Conservation (phyloP, 192 early-diverging fungal genomes). For the Cetraspora pellucida region DNA sequence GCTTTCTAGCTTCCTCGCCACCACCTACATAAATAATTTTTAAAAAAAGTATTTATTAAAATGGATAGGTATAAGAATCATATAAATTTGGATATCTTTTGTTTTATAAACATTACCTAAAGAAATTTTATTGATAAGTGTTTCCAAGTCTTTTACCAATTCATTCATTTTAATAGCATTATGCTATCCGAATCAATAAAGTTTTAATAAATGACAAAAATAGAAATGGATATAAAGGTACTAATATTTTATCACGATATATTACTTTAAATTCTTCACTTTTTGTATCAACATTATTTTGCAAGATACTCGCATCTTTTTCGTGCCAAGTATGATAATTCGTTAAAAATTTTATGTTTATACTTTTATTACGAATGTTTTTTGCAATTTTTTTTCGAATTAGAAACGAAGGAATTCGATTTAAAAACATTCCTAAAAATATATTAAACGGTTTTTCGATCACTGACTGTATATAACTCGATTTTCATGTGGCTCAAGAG, state of each 20-base stretch:
- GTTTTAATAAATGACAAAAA: background rate
- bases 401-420: background rate
- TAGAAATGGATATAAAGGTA: background rate
- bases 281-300: slow-evolving; percentile 69
- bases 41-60: background rate
- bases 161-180: slow-evolving; percentile 70
- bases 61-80: background rate
- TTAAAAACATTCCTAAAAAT: no score
- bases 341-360: background rate
- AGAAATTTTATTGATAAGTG: slow-evolving; percentile 69
- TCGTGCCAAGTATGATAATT: slow-evolving; percentile 50
- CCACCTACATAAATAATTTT: slow-evolving; percentile 62
- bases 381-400: background rate
- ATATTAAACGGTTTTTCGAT: no score
- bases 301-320: slow-evolving; percentile 60
- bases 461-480: no score
- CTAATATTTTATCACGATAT: background rate
- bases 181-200: slow-evolving; percentile 55
- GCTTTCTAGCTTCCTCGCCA: slow-evolving; percentile 76
- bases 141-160: slow-evolving; percentile 67
- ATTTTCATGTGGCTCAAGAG: no score
- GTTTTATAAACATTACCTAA: slow-evolving; percentile 56
- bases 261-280: slow-evolving; percentile 75
- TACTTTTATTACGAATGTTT: background rate
- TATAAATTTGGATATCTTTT: background rate